phyloP scores from a whole-genome alignment of 225 moss, liverwort and hornwort genomes.

The Pseudoscleropodium purum region DNA sequence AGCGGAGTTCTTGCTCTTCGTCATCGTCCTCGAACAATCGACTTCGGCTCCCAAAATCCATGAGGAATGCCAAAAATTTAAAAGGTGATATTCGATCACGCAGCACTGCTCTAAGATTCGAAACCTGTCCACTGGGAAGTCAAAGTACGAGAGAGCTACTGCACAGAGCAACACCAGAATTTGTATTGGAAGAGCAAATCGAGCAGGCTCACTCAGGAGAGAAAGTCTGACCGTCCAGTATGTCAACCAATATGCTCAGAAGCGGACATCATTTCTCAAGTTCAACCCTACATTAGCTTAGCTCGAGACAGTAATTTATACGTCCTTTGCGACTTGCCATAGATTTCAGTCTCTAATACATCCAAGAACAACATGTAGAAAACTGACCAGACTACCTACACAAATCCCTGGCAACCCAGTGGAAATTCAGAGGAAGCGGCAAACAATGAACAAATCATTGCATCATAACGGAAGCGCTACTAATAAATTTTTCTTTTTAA shows the following conservation, averaged over 20 bases:
- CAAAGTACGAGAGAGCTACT: neutral
- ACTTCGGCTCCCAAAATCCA: constrained; percentile 46
- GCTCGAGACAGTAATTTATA: neutral
- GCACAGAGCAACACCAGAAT: neutral
- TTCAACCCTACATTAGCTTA: neutral
- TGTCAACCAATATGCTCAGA: neutral
- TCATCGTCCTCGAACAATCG: constrained; percentile 52
- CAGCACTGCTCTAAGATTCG: neutral
- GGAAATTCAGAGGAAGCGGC: neutral
- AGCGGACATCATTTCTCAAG: neutral
- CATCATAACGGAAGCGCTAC: neutral
- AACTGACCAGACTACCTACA: neutral
- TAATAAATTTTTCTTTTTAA: neutral
- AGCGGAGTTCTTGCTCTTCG: constrained; percentile 35
- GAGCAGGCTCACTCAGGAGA: neutral
- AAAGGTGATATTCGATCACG: neutral
- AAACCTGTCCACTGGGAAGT: neutral
- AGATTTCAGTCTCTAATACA: neutral
- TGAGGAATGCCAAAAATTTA: neutral
- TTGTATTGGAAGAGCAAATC: neutral
- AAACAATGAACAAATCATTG: neutral
- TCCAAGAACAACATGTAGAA: neutral
- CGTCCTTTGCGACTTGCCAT: neutral
- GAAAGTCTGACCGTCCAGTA: neutral
- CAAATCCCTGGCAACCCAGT: neutral